Conservation (phyloP, 148 eudicot genomes). For the Cornus florida region DNA sequence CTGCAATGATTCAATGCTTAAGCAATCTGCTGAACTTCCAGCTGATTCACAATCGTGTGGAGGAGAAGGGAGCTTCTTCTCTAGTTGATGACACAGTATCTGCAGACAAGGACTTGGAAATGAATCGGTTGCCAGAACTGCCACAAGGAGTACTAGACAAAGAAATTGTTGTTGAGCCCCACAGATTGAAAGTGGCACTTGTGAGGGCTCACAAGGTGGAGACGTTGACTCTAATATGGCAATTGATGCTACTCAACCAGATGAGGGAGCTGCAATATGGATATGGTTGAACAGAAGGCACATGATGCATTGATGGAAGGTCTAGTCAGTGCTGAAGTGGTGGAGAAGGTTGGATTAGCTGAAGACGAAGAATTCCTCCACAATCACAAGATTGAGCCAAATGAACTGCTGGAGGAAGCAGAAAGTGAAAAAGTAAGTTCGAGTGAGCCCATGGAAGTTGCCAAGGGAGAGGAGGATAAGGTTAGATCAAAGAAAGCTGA, state of each 20-base stretch:
- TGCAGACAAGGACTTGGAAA: neutral
- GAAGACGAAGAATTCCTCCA: neutral
- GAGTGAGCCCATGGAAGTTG: neutral
- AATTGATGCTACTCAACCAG: neutral
- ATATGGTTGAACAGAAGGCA: neutral
- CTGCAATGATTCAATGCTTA: neutral
- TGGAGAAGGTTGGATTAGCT: neutral
- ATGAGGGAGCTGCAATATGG: neutral
- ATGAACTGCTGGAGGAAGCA: neutral
- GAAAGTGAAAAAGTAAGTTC: neutral
- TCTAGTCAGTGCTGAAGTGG: neutral
- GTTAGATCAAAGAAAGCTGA: neutral
- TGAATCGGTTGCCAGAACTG: neutral
- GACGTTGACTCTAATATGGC: neutral
- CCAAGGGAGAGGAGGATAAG: neutral
- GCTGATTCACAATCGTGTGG: neutral
- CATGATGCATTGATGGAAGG: neutral
- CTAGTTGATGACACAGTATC: neutral
- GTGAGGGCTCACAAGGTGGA: neutral
- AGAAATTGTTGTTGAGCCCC: neutral
- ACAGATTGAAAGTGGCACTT: neutral
- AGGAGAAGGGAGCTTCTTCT: neutral
- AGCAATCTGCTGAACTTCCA: slow-evolving; percentile 4
- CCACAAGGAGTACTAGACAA: neutral
- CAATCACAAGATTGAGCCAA: no score